Conservation (phyloP, 768 basidiomycete genomes). For the Tulasnella sp. region DNA sequence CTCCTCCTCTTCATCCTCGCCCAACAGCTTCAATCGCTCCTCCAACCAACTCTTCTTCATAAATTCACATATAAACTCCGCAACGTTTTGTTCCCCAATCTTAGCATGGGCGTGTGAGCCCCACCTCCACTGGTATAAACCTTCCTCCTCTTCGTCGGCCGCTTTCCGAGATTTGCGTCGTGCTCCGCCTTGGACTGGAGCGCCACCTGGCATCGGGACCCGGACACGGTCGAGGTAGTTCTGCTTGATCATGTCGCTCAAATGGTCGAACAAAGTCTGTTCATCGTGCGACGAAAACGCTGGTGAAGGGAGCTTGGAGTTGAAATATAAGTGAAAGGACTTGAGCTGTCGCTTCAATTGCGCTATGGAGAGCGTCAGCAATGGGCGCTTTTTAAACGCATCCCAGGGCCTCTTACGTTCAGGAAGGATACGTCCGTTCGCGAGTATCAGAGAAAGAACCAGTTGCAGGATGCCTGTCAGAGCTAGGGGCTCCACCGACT, state of each 20-base stretch:
- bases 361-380: constrained; percentile 37
- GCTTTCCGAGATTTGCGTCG: constrained; percentile 41
- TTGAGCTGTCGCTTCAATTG: constrained; percentile 65
- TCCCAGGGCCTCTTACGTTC: constrained; percentile 51
- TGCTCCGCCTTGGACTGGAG: constrained; percentile 39
- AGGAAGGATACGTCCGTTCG: constrained; percentile 60
- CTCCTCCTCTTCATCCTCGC: constrained; percentile 16
- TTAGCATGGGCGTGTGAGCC: constrained; percentile 72
- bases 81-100: constrained; percentile 70
- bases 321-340: constrained; percentile 53
- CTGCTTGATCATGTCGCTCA: constrained; percentile 55
- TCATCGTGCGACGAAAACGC: constrained; percentile 41
- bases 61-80: constrained; percentile 69
- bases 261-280: constrained; percentile 56
- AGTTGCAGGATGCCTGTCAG: constrained; percentile 67
- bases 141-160: constrained; percentile 34
- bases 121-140: constrained; percentile 74
- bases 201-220: constrained; percentile 37
- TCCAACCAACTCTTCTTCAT: constrained; percentile 40
- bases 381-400: background rate
- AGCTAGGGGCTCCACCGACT: constrained; percentile 53
- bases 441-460: constrained; percentile 76
- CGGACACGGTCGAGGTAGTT: constrained; percentile 63
- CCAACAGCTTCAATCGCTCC: background rate
- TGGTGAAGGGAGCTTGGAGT: constrained; percentile 44